Percentiles rank a stretch among this genome's conserved stretches.
Evolutionary conservation across 192 early-diverging fungal genomes (phyloP).

Genomic region (Helicostylum pulchrum): DNA sequence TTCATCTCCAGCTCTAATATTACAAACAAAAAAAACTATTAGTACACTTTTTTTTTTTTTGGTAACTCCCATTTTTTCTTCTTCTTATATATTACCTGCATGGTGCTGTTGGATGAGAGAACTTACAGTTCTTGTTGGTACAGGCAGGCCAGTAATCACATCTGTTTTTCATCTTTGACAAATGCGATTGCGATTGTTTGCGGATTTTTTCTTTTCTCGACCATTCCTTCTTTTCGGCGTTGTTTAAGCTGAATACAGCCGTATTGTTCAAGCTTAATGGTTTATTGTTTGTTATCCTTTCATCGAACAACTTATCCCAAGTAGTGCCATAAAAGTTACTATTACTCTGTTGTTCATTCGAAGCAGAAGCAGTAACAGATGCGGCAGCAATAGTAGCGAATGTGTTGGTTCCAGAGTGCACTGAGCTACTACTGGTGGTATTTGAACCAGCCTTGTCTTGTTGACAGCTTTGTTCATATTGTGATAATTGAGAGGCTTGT

Average conservation of each 20-base stretch:
- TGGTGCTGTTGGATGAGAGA: conserved; percentile 36
- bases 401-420: not conserved
- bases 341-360: not conserved
- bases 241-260: not conserved
- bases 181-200: conserved; percentile 1
- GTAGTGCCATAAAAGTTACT: not conserved
- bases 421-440: not conserved
- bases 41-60: not conserved
- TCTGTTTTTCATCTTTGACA: conserved; percentile 16
- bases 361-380: not conserved
- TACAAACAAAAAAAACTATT: not conserved
- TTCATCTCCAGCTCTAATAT: not conserved
- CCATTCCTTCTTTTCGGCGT: conserved; percentile 1
- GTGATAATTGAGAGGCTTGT: not conserved
- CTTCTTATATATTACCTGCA: conserved; percentile 37
- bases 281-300: not conserved
- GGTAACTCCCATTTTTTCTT: not conserved
- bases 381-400: too few species aligned
- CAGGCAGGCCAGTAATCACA: conserved; percentile 51
- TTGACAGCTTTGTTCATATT: not conserved
- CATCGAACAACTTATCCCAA: not conserved
- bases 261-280: not conserved
- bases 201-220: conserved; percentile 2
- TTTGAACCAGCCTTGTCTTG: not conserved
- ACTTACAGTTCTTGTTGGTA: conserved; percentile 56